Percentiles rank a stretch among this genome's conserved stretches.
phyloP scores from a whole-genome alignment of 805 yeast genomes.

The Candida methanosorbosa region DNA sequence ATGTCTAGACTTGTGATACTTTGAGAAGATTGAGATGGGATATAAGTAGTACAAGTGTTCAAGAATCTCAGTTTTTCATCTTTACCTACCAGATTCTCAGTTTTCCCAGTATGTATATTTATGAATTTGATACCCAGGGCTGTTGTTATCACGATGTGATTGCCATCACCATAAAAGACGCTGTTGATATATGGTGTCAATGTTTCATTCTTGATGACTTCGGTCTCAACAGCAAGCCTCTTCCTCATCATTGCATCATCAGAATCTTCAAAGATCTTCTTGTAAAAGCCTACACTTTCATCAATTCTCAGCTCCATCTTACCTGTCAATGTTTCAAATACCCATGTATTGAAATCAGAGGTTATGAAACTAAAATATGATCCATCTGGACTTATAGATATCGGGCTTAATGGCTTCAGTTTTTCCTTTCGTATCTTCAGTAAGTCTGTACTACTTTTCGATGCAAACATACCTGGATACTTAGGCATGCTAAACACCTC shows the following conservation, averaged over 20 bases:
- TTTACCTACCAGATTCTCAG: conserved; percentile 17
- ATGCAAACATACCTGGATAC: conserved; percentile 15
- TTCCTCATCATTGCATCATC: conserved; percentile 15
- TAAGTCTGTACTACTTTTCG: conserved; percentile 31
- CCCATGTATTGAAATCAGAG: conserved; percentile 23
- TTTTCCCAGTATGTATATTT: conserved; percentile 16
- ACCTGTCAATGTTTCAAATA: conserved; percentile 27
- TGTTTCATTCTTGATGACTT: conserved; percentile 6
- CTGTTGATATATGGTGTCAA: conserved; percentile 6
- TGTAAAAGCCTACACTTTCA: conserved; percentile 15
- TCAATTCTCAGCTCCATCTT: conserved; percentile 21
- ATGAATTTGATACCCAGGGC: conserved; percentile 22
- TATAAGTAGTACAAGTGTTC: conserved; percentile 9
- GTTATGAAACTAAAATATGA: conserved; percentile 20
- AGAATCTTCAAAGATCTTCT: conserved; percentile 16
- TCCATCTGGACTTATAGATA: conserved; percentile 18
- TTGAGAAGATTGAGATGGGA: not conserved
- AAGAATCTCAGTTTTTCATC: conserved; percentile 21
- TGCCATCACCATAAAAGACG: conserved; percentile 18
- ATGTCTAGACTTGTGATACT: not conserved
- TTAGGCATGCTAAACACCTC: conserved; percentile 5
- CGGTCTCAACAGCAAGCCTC: conserved; percentile 17
- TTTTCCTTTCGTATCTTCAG: conserved; percentile 27
- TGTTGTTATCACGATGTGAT: conserved; percentile 18
- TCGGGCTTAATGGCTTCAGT: conserved; percentile 13